These are phyloP conservation scores for Rhododendron vialii DNA, from an alignment of 148 eudicot genomes.

Conservation along the genomic window DNA sequence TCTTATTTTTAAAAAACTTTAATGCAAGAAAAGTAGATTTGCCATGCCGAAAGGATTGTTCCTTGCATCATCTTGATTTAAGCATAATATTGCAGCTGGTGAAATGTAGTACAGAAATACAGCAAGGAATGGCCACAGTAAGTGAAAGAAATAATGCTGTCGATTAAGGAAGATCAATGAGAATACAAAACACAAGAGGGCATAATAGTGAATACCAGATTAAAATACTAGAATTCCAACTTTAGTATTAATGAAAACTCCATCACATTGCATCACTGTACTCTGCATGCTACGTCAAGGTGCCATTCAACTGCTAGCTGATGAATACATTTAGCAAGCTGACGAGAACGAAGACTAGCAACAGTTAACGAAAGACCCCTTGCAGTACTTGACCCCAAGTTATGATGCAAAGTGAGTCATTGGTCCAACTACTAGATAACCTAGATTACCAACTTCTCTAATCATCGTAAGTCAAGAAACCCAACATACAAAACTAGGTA, in stretches of 20 bases:
- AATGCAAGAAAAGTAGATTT: not conserved
- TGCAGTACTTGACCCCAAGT: not conserved
- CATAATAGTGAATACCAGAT: not conserved
- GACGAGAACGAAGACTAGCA: not conserved
- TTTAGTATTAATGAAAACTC: not conserved
- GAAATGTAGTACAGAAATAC: not conserved
- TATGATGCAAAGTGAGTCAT: conserved; percentile 6
- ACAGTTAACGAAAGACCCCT: not conserved
- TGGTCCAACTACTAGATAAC: not conserved
- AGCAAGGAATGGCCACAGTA: not conserved
- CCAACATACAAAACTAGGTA: not conserved
- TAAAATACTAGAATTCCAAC: not conserved
- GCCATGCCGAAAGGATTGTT: not conserved
- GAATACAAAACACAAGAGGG: not conserved
- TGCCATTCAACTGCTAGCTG: not conserved
- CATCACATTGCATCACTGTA: not conserved
- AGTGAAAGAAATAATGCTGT: not conserved
- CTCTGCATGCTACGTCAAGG: not conserved
- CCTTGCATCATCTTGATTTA: not conserved
- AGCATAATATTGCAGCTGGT: not conserved
- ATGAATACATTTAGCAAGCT: not conserved
- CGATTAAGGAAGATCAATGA: not conserved
- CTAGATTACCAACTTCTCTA: not conserved
- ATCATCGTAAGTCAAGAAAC: not conserved
- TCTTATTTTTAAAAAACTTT: not conserved